Base-by-base conservation (phyloP, 2,329 filamentous ascomycete genomes). In the Diaporthe helianthi region DNA sequence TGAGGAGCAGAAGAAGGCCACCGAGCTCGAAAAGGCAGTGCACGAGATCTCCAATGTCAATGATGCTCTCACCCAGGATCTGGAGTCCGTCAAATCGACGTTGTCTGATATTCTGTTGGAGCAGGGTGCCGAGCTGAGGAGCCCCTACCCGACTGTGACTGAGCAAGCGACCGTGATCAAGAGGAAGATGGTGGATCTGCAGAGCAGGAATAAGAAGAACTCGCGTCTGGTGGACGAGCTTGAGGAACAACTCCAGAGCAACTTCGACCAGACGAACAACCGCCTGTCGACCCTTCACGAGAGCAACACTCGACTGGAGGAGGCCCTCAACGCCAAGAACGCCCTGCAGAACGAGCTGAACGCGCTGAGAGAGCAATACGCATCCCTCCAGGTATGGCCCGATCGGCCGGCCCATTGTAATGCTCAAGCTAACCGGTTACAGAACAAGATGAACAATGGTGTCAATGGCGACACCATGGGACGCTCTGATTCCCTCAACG, bases 171-270 rank as follows among this genome's bases (percentile, higher is more conserved):
- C 85, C 31, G 85, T 87, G 6, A 83, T 95, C 73, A 90, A 90
- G 79, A 88, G 89, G 78, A 89, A 89, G 77, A 88, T 91, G 79
- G 75, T 77, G 9, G 88, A 90, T 52, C 80, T 92, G 26, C 86
- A 90, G 75, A 83, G 79, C 51, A 86, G 86, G 81, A 97, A 97
- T 84, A 91, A 93, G 83, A 98, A 97, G 86, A 97, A 96, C 79
- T 92, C 93, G 51, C 90, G 93, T 26, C 85, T 99, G 15, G 93
- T 99, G 10, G 93, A 98, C 78, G 95, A 99, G 81, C 89, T 99
- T 6, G 96, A 99, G 80, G 95, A 98, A 75, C 96, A 99, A 80
- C 89, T 99, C 66, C 94, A 95, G 77, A 93, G 87, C 78, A 98
- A 96, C 81, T 99, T 94, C 80, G 96, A 99, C 76, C 93, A 97